Conservation (phyloP, 1,139 yeast genomes). For the Debaryomyces udenii region DNA sequence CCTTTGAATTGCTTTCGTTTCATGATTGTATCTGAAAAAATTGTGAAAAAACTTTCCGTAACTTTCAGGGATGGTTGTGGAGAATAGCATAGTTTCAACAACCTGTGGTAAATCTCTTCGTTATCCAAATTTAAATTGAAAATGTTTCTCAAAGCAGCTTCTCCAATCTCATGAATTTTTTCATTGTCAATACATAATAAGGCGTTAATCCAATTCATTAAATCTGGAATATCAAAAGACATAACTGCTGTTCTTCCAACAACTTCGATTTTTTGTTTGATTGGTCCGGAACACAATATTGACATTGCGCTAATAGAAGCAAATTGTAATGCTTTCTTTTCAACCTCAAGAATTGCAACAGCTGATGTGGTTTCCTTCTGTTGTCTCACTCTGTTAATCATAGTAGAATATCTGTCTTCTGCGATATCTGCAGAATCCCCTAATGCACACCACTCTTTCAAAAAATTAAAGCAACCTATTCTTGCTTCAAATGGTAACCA, state of each 20-base stretch:
- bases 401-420: conserved; percentile 66
- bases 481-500: conserved; percentile 88
- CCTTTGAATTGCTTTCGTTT: conserved; percentile 41
- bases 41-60: conserved; percentile 68
- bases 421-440: conserved; percentile 67
- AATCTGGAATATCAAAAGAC: conserved; percentile 70
- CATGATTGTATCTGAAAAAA: conserved; percentile 64
- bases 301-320: conserved; percentile 87
- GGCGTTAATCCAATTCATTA: conserved; percentile 79
- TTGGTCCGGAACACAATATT: conserved; percentile 67
- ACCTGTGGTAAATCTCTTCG: conserved; percentile 60
- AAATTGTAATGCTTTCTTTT: conserved; percentile 68
- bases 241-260: conserved; percentile 49
- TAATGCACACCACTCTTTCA: conserved; percentile 94
- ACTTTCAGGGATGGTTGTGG: conserved; percentile 55
- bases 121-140: conserved; percentile 61
- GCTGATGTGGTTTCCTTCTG: conserved; percentile 55
- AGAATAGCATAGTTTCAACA: conserved; percentile 69
- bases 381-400: conserved; percentile 51
- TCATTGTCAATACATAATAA: conserved; percentile 64
- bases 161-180: conserved; percentile 64
- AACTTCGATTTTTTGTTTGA: conserved; percentile 52
- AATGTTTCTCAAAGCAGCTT: conserved; percentile 70
- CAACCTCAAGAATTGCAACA: conserved; percentile 82
- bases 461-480: conserved; percentile 74